Conservation (phyloP, 306 rosid genomes). For the Sicyos edulis region DNA sequence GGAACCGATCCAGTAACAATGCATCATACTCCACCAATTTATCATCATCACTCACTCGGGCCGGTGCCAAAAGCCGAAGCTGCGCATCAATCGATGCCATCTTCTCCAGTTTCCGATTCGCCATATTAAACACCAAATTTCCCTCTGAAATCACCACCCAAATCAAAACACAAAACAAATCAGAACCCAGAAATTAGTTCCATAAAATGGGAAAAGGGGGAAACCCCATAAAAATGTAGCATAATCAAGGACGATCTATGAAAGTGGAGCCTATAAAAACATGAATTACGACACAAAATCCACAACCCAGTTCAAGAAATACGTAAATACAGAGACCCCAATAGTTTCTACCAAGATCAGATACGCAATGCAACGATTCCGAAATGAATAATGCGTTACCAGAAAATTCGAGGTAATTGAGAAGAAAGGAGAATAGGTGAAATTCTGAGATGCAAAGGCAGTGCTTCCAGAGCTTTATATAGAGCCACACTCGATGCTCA, state of each 20-base stretch:
- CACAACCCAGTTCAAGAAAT: not conserved
- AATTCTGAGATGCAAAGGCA: slow-evolving; percentile 9
- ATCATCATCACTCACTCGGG: slow-evolving; percentile 92
- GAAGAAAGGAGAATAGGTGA: not conserved
- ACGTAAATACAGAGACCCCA: slow-evolving; percentile 24
- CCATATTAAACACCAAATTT: slow-evolving; percentile 38
- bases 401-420: not conserved
- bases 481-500: not conserved
- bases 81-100: slow-evolving; percentile 96
- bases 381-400: slow-evolving; percentile 5
- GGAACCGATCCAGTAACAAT: slow-evolving; percentile 84
- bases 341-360: not conserved
- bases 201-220: not conserved
- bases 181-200: not conserved
- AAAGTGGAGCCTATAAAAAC: slow-evolving; percentile 16
- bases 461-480: not conserved
- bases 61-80: slow-evolving; percentile 74
- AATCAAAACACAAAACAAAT: not conserved
- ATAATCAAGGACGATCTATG: not conserved
- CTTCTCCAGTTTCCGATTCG: slow-evolving; percentile 71
- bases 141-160: slow-evolving; percentile 30
- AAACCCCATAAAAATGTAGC: not conserved
- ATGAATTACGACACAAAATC: not conserved
- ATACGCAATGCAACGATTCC: not conserved
- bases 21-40: slow-evolving; percentile 35